Evolutionary conservation across 2,329 filamentous ascomycete species (phyloP), one percentile per base, ranked within the genome.

Genomic region (Colletotrichum incanum): DNA sequence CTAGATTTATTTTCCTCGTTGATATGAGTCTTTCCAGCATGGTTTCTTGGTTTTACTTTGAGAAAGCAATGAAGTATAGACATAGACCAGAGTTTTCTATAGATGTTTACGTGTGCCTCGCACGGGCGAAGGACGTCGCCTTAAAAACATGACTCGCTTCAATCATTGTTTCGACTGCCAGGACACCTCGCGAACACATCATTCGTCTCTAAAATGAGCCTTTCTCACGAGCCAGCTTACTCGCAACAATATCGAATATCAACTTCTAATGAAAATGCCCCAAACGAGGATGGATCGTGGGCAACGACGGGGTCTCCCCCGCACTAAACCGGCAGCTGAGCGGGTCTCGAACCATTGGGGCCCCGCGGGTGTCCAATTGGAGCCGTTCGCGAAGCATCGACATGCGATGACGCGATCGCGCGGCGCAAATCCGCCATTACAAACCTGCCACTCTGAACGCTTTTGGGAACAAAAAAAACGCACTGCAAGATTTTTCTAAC

Each of bases 391-490:
- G 14, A 43, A 23, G 60, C 60, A 39, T 43, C 31, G 6, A 37
- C 37, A 34, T 59, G 59, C 65, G 65, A 72, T 72, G 70, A 65
- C 70, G 70, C 70, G 59, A 72, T 72, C 39, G 28, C 54, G 39
- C 59, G 65, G 65, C 65, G 65, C 59, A 70, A 72, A 70, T 55
- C 70, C 70, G 65, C 65, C 59, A 72, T 72, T 54, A 34, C 34
- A 5, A 45, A 63, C 12, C 31, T 69, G 59, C 66, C 28, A 31
- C 37, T 55, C 34, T 31, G 52, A 47, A 69, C 59, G 20, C 23
- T 47, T 49, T 47, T 16, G n/a, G 43, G 23, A 39, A 23, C 28
- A 61, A 56, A 62, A 62, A 58, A 50, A 45, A 45, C 63, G 56
- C 20, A 59, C 47, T 20, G 47, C 34, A 52, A 23, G 49, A 23